Evolutionary conservation across 2,329 filamentous ascomycete genomes (phyloP), one percentile per base, ranked within the genome.

Genomic region (Penicillium sp.): DNA sequence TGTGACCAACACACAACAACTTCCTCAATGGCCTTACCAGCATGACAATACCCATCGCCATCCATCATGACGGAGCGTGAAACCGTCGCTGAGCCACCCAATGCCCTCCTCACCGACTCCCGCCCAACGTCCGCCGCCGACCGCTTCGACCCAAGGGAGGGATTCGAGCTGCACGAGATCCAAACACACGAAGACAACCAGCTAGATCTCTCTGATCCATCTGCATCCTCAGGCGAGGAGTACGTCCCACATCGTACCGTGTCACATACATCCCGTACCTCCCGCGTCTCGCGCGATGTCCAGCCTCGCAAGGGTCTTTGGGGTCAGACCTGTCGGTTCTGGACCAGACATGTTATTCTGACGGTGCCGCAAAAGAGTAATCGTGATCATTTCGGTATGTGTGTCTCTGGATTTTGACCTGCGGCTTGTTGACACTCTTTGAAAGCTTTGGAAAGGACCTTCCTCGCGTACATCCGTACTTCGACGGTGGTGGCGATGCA

Each of bases 261-360:
- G 1, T 67, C 67, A 4, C 64, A 57, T 2, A 40, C 60, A n/a
- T 36, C 34, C 14, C 34, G 31, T 14, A 62, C 47, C 47, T 50
- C 55, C 40, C 57, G 41, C n/a, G 13, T n/a, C 34, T 36, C 34
- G 9, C 50, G 47, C 27, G 27, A 31, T 36, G 53, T 56, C 47
- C 47, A 47, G 34, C 22, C 58, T 16, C 50, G 53, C 13, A 61
- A 62, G 79, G 86, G 27, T 86, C 88, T 1, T 69, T 78, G 14
- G 84, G 86, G 24, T 80, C 84, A 61, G 90, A 92, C 75, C 77
- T 85, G 53, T 84, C 93, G 66, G 83, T 97, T 40, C 94, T 99
- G 74, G 90, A 88, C 58, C 87, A 96, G 73, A n/a, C 54, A 75
- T 59, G 68, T 77, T 7, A 67, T 65, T 4, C 44, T 76, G 57